phyloP scores from a whole-genome alignment of 257 asterid species.

The Forsythia suspensa region DNA sequence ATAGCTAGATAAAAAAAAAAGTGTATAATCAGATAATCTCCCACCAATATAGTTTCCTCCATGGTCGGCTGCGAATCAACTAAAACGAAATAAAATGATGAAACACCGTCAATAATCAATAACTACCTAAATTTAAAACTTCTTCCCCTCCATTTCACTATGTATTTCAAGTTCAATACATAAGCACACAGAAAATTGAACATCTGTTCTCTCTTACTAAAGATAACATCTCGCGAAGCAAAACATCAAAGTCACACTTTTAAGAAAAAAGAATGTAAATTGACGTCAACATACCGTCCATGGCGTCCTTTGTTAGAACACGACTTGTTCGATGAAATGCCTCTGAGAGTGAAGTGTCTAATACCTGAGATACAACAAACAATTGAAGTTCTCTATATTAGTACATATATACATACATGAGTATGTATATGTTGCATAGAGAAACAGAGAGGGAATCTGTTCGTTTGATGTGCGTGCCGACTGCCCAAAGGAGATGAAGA shows the following conservation, averaged over 20 bases:
- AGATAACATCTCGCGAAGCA: not conserved
- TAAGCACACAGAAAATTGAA: not conserved
- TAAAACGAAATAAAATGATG: slow-evolving; percentile 16
- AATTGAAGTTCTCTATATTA: not conserved
- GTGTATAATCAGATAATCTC: slow-evolving; percentile 62
- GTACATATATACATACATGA: not conserved
- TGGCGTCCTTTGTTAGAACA: slow-evolving; percentile 28
- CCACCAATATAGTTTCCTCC: slow-evolving; percentile 98
- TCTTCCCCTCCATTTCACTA: no score
- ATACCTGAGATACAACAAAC: not conserved
- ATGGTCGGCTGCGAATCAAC: slow-evolving; percentile 86
- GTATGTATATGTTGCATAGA: not conserved
- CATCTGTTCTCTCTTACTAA: slow-evolving; percentile 7
- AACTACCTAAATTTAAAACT: not conserved
- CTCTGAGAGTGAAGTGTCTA: slow-evolving; percentile 6
- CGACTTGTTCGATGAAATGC: slow-evolving; percentile 50
- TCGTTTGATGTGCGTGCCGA: no score
- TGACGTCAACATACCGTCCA: slow-evolving; percentile 49
- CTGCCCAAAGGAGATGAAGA: no score
- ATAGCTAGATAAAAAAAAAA: no score
- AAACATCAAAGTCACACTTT: not conserved
- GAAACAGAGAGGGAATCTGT: not conserved
- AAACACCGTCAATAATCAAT: slow-evolving; percentile 7
- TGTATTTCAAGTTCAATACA: not conserved
- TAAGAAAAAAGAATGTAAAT: not conserved